phyloP scores from a whole-genome alignment of 306 rosid species.

The Clitoria ternatea region DNA sequence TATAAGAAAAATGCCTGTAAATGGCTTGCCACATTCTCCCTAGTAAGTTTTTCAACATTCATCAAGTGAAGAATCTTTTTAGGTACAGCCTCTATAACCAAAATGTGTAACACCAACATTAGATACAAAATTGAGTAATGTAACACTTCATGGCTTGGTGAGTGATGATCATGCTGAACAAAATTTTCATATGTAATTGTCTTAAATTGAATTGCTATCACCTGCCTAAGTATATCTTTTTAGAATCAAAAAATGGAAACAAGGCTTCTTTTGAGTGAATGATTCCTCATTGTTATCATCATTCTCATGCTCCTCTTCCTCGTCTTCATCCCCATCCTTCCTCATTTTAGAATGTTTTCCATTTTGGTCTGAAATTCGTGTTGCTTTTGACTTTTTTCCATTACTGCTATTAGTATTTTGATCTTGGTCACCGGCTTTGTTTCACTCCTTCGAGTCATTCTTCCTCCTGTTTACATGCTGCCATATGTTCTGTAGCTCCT shows the following conservation, averaged over 20 bases:
- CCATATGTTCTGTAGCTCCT: slow-evolving; percentile 91
- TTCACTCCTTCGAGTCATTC: slow-evolving; percentile 49
- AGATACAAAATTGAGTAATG: not conserved
- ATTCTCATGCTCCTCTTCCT: slow-evolving; percentile 47
- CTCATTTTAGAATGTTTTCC: slow-evolving; percentile 55
- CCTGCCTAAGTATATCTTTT: not conserved
- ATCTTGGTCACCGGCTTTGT: slow-evolving; percentile 34
- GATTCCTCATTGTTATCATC: slow-evolving; percentile 54
- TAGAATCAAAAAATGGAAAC: not conserved
- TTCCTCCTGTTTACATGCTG: slow-evolving; percentile 84
- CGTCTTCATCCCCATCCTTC: slow-evolving; percentile 69
- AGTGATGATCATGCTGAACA: not conserved
- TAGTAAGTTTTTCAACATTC: slow-evolving; percentile 89
- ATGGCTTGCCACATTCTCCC: slow-evolving; percentile 98
- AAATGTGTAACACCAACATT: not conserved
- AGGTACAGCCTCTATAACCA: slow-evolving; percentile 81
- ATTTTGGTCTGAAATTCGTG: slow-evolving; percentile 49
- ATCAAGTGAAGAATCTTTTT: slow-evolving; percentile 87
- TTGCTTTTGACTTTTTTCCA: slow-evolving; percentile 29
- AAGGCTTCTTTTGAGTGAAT: slow-evolving; percentile 64
- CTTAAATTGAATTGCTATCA: not conserved
- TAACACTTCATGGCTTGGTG: not conserved
- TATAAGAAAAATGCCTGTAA: slow-evolving; percentile 62
- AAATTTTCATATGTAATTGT: not conserved
- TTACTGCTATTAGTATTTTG: slow-evolving; percentile 30